A percentile compares a stretch with the other conserved stretches of the same genome.
Conservation (phyloP, 2,329 filamentous ascomycete species). For the Huntiella moniliformis region DNA sequence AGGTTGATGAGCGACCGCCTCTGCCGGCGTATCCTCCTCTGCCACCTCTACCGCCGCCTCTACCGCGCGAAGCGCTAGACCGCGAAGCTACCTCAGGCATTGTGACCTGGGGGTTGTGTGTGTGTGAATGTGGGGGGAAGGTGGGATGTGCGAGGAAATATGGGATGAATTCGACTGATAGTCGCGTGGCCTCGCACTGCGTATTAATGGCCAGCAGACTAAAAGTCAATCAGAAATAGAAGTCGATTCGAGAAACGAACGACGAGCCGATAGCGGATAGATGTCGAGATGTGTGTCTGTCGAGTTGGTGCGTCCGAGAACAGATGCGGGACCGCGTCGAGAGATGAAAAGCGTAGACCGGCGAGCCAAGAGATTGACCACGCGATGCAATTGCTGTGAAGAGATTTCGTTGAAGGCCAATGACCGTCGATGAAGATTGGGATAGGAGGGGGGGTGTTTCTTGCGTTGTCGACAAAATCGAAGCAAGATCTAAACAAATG, state of each 20-base stretch:
- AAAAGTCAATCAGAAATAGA: constrained; percentile 9
- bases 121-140: constrained; percentile 20
- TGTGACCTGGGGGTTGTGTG: constrained; percentile 15
- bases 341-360: constrained; percentile 1
- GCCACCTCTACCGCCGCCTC: constrained; percentile 76
- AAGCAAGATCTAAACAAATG: constrained; percentile 9
- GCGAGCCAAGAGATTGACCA: constrained; percentile 7
- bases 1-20: constrained; percentile 44
- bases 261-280: constrained; percentile 12
- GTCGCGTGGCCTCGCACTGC: constrained; percentile 15
- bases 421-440: constrained; percentile 12
- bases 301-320: background rate
- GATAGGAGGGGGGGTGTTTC: constrained; percentile 16
- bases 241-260: constrained; percentile 6
- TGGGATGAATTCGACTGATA: constrained; percentile 11
- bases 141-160: constrained; percentile 4
- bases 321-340: constrained; percentile 7
- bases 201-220: constrained; percentile 12
- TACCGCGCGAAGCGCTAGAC: constrained; percentile 66
- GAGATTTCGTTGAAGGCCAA: constrained; percentile 16
- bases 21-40: constrained; percentile 57
- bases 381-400: constrained; percentile 12
- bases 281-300: constrained; percentile 14
- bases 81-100: constrained; percentile 94
- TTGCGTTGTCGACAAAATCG: constrained; percentile 16